Base-by-base conservation (phyloP, 2,329 filamentous ascomycete species). In the Ampelomyces quisqualis region DNA sequence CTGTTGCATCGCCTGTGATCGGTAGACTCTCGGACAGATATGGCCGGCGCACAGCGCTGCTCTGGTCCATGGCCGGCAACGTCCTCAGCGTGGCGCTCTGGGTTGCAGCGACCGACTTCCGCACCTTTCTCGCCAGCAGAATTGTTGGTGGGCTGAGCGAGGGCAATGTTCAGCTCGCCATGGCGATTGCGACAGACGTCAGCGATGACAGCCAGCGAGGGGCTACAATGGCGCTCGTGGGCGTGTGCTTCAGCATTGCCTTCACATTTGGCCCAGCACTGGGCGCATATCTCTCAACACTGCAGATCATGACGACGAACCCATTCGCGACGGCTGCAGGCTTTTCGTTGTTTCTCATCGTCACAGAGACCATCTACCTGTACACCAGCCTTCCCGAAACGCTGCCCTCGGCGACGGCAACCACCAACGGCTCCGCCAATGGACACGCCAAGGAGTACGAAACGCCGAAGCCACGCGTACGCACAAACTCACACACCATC, bases 261-360 rank as follows among this genome's bases (percentile, higher is more conserved):
- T 98, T 98, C 66, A 98, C 93, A 1, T 94, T 96, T 65, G 93
- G 93, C 0, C 93, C 93, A 0, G 90, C 90, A 7, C 78, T 98
- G 6, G 93, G 93, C 45, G 93, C 93, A 2, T 91, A 83, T 65
- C 75, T 98, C 15, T 86, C 88, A 50, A 85, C 80, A 36, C 82
- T 95, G 47, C 81, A 82, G 10, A 81, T 82, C 4, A 85, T 97
- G 17, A 82, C 85, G 3, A 85, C 85, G 18, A 98, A 98, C 64
- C 93, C 93, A 0, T 98, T 98, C 68, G 91, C 90, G 5, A 88
- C 89, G 0, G 90, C 93, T 1, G 93, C 93, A 0, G 87, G 86
- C 1, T 89, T 97, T 52, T 94, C 88, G 11, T 76, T 98, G 21
- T 79, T 83, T 20, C 73, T 98, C 47, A 89, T 98, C 55, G 79